Evolutionary conservation across 345 rosid genomes (phyloP).

Genomic region (Populus pruinosa): DNA sequence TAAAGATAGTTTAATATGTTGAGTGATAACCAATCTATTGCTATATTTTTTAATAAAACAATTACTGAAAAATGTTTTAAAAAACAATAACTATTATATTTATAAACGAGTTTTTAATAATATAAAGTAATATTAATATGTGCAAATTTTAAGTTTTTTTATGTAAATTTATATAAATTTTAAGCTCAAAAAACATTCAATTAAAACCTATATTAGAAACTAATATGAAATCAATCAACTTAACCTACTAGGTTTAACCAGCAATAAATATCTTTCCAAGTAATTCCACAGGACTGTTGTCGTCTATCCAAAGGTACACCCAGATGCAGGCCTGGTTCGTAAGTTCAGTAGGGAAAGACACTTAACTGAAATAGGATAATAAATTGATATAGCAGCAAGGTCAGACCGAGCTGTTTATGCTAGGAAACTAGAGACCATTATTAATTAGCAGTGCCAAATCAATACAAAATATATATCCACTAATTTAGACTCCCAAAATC

Average conservation of each 20-base stretch:
- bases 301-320: constrained; percentile 76
- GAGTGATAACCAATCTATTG: background rate
- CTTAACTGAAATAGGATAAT: background rate
- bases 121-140: too few relatives aligned
- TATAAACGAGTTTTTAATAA: too few relatives aligned
- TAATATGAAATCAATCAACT: background rate
- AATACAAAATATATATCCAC: background rate
- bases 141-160: too few relatives aligned
- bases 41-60: too few relatives aligned
- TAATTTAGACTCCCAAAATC: background rate
- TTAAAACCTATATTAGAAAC: background rate
- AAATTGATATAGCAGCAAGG: background rate
- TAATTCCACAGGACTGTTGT: constrained; percentile 65
- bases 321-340: constrained; percentile 75
- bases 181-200: background rate
- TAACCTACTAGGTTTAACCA: constrained; percentile 38
- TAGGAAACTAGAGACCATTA: background rate
- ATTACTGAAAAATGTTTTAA: too few relatives aligned
- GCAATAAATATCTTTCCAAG: constrained; percentile 82
- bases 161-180: background rate
- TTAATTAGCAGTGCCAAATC: background rate
- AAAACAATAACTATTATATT: too few relatives aligned
- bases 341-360: constrained; percentile 15
- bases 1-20: background rate
- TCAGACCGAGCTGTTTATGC: background rate